phyloP scores from a whole-genome alignment of 371 early-diverging fungal species.

The Syncephalastrum monosporum region DNA sequence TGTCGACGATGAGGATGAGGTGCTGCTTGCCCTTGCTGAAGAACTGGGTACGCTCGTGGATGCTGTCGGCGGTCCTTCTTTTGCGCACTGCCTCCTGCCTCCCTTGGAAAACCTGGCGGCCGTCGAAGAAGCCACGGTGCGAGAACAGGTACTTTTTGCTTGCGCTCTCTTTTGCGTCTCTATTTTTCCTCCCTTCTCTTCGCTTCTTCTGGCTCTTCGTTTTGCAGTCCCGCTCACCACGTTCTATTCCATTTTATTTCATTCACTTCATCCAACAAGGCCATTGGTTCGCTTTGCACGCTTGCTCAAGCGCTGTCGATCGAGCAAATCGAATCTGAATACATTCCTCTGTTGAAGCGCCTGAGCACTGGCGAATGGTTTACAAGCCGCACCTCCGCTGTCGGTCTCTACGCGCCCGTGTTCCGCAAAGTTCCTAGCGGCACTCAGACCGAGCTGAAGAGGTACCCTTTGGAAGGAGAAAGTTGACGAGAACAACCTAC shows the following conservation, averaged over 20 bases:
- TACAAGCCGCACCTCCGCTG: constrained; percentile 92
- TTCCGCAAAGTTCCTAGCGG: constrained; percentile 73
- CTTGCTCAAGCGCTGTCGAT: constrained; percentile 61
- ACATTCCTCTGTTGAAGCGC: constrained; percentile 88
- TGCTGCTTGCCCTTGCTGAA: constrained; percentile 91
- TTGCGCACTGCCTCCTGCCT: constrained; percentile 82
- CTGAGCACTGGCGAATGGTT: constrained; percentile 97
- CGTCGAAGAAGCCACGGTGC: constrained; percentile 95
- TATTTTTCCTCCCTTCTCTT: too few relatives aligned
- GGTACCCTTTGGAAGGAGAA: constrained; percentile 35
- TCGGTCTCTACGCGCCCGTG: constrained; percentile 86
- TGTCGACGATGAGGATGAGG: constrained; percentile 98
- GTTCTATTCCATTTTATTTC: too few relatives aligned
- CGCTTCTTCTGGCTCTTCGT: too few relatives aligned
- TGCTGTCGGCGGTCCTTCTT: constrained; percentile 86
- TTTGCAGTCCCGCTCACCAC: too few relatives aligned
- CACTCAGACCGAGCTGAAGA: constrained; percentile 83
- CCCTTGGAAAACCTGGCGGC: constrained; percentile 95
- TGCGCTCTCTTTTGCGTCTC: too few relatives aligned
- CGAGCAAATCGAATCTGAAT: constrained; percentile 74
- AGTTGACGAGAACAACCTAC: background rate
- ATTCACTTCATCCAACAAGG: too few relatives aligned
- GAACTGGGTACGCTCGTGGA: constrained; percentile 92
- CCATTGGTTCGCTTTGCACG: constrained; percentile 69
- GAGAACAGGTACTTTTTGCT: constrained; percentile 77